phyloP scores from a whole-genome alignment of 306 rosid species.

The Vigna angularis region DNA sequence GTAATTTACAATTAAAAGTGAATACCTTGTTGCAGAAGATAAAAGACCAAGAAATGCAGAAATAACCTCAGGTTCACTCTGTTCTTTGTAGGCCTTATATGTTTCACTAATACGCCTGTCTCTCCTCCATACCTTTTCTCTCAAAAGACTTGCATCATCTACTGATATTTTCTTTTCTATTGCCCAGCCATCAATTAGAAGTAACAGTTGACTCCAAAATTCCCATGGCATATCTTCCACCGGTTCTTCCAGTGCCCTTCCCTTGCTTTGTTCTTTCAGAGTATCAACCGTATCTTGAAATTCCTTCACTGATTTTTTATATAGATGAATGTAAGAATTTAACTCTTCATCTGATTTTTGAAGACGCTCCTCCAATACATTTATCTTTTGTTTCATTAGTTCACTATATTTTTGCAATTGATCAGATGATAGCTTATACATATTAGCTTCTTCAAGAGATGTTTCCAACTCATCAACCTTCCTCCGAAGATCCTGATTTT shows the following conservation, averaged over 20 bases:
- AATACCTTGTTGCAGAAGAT: conserved; percentile 71
- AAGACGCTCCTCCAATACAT: conserved; percentile 77
- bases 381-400: conserved; percentile 79
- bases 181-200: conserved; percentile 91
- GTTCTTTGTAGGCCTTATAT: conserved; percentile 70
- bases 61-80: conserved; percentile 67
- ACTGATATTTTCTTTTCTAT: conserved; percentile 76
- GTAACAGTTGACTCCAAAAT: conserved; percentile 88
- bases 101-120: conserved; percentile 65
- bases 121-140: conserved; percentile 88
- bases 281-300: conserved; percentile 76
- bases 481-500: conserved; percentile 82
- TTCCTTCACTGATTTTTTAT: conserved; percentile 86
- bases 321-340: conserved; percentile 73
- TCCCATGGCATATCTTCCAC: conserved; percentile 93
- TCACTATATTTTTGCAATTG: conserved; percentile 72
- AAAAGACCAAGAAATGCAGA: conserved; percentile 71
- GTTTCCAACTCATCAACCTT: conserved; percentile 83
- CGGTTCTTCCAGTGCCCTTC: conserved; percentile 64
- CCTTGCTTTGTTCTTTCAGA: conserved; percentile 83
- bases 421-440: conserved; percentile 74
- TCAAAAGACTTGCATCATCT: conserved; percentile 73
- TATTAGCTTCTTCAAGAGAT: conserved; percentile 74
- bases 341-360: conserved; percentile 87
- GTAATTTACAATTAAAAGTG: conserved; percentile 38